Percentiles rank a stretch among this genome's conserved stretches.
Conservation (phyloP, 495 filamentous ascomycete genomes). For the Podospora bellae-mahoneyi region DNA sequence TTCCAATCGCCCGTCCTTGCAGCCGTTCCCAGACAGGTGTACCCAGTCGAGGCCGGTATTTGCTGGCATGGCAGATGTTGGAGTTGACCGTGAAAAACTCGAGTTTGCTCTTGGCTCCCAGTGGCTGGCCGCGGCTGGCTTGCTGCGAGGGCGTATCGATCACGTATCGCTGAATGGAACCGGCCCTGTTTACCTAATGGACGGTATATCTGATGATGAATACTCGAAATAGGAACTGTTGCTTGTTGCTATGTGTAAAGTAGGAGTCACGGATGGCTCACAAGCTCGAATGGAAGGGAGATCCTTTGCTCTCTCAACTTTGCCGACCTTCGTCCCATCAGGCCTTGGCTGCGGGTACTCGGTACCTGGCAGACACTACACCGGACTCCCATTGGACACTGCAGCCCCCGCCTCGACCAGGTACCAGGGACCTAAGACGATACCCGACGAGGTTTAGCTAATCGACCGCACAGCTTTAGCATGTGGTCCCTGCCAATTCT, state of each 20-base stretch:
- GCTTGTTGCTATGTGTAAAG: neutral
- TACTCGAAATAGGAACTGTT: neutral
- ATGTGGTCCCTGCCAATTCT: conserved; percentile 1
- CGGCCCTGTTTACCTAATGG: neutral
- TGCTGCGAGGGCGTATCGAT: neutral
- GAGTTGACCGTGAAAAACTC: neutral
- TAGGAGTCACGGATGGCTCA: neutral
- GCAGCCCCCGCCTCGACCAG: conserved; percentile 1
- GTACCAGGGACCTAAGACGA: conserved; percentile 3
- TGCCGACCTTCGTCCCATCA: conserved; percentile 4
- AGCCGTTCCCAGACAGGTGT: conserved; percentile 6
- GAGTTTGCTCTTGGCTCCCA: neutral
- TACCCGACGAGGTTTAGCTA: neutral
- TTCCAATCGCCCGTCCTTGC: conserved; percentile 4
- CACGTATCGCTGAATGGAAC: neutral
- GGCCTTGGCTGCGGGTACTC: conserved; percentile 1
- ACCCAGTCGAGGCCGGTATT: conserved; percentile 2
- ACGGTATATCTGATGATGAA: neutral
- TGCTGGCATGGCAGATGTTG: conserved; percentile 3
- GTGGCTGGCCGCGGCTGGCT: neutral
- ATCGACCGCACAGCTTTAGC: neutral
- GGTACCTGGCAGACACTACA: conserved; percentile 5
- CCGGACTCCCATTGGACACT: neutral
- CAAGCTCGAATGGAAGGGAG: neutral
- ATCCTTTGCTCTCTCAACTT: neutral